Base-by-base conservation (phyloP, 257 asterid genomes). In the Eustoma russellianum region DNA sequence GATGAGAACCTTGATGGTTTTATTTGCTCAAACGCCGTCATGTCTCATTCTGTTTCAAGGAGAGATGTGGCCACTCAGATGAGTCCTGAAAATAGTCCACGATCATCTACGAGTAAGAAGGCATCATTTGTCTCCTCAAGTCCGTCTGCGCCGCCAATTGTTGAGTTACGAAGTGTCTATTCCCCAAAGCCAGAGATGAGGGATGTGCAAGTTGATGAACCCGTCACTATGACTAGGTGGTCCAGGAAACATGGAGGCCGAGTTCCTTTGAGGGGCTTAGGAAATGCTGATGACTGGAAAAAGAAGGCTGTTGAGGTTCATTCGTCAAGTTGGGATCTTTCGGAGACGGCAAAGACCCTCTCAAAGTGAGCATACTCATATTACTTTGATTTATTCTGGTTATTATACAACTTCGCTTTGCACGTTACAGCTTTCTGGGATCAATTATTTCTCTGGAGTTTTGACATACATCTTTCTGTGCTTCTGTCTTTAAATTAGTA, bases 51-150 rank as follows among this genome's bases (percentile, higher is more conserved):
- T 0, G 64, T 58, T 33, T 68, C 74, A 18, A 81, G 97, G 67
- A 75, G 94, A 71, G 99, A 92, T 66, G 85, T 92, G 95, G 96
- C 94, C 2, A 85, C 99, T 50, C 97, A 85, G 70, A 92, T 92
- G 96, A 92, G 97, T 65, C 99, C 99, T 0, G 83, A 77, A 70
- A 78, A 78, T 61, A 81, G 93, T 72, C 72, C 65, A 53, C 68
- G 63, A 24, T 81, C 87, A 45, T 82, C 97, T 18, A 78, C 86
- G 0, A 45, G 70, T 46, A 67, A 73, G 45, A 46, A 34, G 48
- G 76, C 85, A 3, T 78, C 91, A 9, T 75, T 77, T 70, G 77
- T 87, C 35, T 70, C 77, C 28, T 71, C 85, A 60, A 75, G 80
- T 55, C 73, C 93, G 0, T 72, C 94, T 33, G 67, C 74, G 41